Evolutionary conservation across 1,139 yeast species (phyloP), one percentile per base, ranked within the genome.

Genomic region (Geotrichum klebahnii): DNA sequence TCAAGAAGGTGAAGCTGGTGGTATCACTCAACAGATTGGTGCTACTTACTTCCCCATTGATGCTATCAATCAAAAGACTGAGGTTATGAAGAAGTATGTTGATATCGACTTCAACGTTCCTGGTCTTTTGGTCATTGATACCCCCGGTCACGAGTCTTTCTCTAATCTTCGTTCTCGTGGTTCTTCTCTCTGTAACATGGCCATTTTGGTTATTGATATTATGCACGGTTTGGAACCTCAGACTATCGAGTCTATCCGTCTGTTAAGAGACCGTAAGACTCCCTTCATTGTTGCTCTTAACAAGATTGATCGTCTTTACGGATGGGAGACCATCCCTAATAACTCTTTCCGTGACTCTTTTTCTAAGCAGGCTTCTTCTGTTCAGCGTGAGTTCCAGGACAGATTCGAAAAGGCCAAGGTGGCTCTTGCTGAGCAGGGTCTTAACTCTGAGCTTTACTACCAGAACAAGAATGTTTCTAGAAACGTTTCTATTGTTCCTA

Each of bases 1-100:
- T 55, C 99, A 92, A 76, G 98, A 97, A 69, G 99, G 98, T 67
- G 99, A 92, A 75, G 99, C 98, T 52, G 99, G 99, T 76, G 99
- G 99, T 77, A 94, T 92, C 67, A 92, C 99, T 59, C 99, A 92
- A 78, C 99, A 92, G 73, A 92, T 92, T 67, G 99, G 99, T 80
- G 99, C 99, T 48, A 94, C 98, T 23, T 94, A 90, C 71, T 94
- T 92, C 87, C 98, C 98, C 54, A 90, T 92, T 61, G 95, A 85
- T 31, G 88, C 97, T 37, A 88, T 92, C 64, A 82, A 82, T 69
- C 81, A 81, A 64, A 94, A 94, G 74, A 92, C 97, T 36, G 84
- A 82, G 43, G 95, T 84, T 46, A 90, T 92, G 97, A 80, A 88
- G 54, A 76, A 81, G 60, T 85, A 79, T 67, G 97, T 88, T 69